Percentiles rank a stretch among this genome's conserved stretches.
These are phyloP conservation scores for Trichosporon ovoides DNA, from an alignment of 1,284 basidiomycete genomes.

Conservation along the genomic window DNA sequence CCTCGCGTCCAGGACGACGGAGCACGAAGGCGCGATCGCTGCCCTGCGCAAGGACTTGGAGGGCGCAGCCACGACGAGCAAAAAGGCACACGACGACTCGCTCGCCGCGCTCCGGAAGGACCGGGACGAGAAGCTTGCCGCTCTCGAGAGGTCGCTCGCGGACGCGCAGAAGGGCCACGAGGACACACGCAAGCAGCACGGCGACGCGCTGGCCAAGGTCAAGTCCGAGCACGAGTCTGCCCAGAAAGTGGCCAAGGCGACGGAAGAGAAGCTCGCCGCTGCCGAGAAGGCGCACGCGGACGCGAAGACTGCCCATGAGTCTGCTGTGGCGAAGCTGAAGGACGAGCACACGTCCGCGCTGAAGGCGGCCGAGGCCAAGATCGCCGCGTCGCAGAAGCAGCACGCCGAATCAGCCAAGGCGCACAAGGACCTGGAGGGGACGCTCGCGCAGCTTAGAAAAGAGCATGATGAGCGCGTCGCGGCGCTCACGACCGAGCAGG, in stretches of 20 bases:
- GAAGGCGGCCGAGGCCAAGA: neutral
- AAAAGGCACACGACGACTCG: slow-evolving; percentile 6
- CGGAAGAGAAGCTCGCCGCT: slow-evolving; percentile 4
- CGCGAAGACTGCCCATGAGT: neutral
- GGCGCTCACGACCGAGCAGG: neutral
- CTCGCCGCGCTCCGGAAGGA: slow-evolving; percentile 14
- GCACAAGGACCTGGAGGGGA: slow-evolving; percentile 40
- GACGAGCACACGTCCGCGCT: slow-evolving; percentile 12
- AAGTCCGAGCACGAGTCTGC: too few relatives aligned
- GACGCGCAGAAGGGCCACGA: neutral
- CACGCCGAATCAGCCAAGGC: slow-evolving; percentile 36
- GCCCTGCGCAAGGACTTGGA: slow-evolving; percentile 8
- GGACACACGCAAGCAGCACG: slow-evolving; percentile 5
- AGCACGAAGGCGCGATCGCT: slow-evolving; percentile 8
- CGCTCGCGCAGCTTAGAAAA: slow-evolving; percentile 25
- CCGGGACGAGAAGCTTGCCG: slow-evolving; percentile 14
- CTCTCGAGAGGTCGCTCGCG: slow-evolving; percentile 13
- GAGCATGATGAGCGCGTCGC: neutral
- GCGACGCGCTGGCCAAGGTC: neutral
- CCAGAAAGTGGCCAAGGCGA: neutral
- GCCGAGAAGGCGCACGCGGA: slow-evolving; percentile 3
- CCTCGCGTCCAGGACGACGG: neutral
- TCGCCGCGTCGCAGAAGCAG: slow-evolving; percentile 32
- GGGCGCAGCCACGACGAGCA: neutral
- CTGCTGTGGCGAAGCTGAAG: neutral